These are phyloP conservation scores for Epithele typhae DNA, from an alignment of 768 basidiomycete species.

Conservation along the genomic window DNA sequence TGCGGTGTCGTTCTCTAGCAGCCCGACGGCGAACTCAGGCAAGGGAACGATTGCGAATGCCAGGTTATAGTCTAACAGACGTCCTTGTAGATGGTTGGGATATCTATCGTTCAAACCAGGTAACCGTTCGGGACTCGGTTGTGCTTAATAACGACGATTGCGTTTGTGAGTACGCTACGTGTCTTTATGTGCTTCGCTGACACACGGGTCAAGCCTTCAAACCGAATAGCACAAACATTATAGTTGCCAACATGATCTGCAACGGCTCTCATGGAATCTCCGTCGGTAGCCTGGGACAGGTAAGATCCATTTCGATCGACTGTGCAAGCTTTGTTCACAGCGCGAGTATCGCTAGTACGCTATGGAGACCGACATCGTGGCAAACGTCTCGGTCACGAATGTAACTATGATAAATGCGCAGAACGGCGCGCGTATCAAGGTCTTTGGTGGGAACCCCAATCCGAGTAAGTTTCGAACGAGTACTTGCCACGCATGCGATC, in stretches of 20 bases:
- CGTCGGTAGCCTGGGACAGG: conserved; percentile 45
- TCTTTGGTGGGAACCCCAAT: conserved; percentile 41
- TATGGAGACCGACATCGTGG: conserved; percentile 38
- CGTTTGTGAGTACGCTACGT: no score
- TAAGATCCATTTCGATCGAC: neutral
- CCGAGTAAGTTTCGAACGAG: conserved; percentile 24
- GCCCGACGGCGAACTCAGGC: conserved; percentile 33
- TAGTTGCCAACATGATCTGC: conserved; percentile 39
- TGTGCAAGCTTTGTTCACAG: no score
- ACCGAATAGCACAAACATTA: conserved; percentile 40
- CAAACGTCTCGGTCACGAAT: conserved; percentile 38
- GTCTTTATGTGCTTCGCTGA: conserved; percentile 4
- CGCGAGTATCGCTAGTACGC: conserved; percentile 30
- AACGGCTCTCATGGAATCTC: conserved; percentile 44
- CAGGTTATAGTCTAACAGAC: neutral
- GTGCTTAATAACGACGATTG: conserved; percentile 42
- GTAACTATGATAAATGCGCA: conserved; percentile 42
- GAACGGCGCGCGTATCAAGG: conserved; percentile 51
- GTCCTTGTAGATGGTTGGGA: conserved; percentile 46
- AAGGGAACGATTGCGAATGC: neutral
- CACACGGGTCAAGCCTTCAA: conserved; percentile 27
- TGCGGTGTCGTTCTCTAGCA: conserved; percentile 31
- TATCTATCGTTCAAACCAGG: conserved; percentile 37
- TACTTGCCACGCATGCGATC: no score
- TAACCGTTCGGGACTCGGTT: conserved; percentile 32